Conservation (phyloP, 2,329 filamentous ascomycete species). For the Diplodia sapinea region DNA sequence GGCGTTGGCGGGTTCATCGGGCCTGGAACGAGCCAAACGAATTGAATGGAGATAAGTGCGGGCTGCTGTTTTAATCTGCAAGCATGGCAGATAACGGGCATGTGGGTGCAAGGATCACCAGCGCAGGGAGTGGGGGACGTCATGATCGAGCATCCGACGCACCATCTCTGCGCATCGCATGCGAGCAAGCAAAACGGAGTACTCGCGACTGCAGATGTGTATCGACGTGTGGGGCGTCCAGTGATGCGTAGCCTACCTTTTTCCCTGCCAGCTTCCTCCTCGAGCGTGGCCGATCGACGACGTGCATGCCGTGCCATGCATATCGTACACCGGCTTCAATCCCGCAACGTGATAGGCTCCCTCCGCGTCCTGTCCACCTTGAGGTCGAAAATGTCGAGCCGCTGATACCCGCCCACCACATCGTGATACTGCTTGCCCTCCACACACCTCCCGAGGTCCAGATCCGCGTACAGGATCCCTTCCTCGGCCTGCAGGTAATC, state of each 20-base stretch:
- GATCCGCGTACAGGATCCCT: conserved; percentile 59
- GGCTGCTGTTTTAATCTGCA: not conserved
- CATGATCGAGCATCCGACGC: not conserved
- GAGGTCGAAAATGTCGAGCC: conserved; percentile 60
- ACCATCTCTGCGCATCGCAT: not conserved
- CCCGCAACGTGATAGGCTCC: conserved; percentile 42
- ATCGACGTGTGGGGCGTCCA: not conserved
- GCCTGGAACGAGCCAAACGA: not conserved
- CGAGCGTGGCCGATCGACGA: not conserved
- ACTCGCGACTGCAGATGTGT: not conserved
- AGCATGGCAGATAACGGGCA: not conserved
- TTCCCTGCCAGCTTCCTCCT: not conserved
- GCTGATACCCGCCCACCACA: conserved; percentile 62
- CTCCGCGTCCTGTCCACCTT: conserved; percentile 53
- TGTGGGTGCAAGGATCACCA: not conserved
- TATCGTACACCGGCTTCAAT: not conserved
- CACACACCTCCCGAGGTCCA: conserved; percentile 57
- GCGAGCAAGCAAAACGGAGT: not conserved
- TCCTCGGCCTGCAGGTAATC: conserved; percentile 55
- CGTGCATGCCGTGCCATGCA: too few relatives aligned
- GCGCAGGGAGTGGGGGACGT: not conserved
- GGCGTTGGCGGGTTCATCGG: not conserved
- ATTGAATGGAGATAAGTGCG: not conserved
- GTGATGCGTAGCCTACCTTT: not conserved
- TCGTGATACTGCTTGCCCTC: conserved; percentile 65